Evolutionary conservation across 495 filamentous ascomycete species (phyloP).

Genomic region (Hypoxylon fragiforme): DNA sequence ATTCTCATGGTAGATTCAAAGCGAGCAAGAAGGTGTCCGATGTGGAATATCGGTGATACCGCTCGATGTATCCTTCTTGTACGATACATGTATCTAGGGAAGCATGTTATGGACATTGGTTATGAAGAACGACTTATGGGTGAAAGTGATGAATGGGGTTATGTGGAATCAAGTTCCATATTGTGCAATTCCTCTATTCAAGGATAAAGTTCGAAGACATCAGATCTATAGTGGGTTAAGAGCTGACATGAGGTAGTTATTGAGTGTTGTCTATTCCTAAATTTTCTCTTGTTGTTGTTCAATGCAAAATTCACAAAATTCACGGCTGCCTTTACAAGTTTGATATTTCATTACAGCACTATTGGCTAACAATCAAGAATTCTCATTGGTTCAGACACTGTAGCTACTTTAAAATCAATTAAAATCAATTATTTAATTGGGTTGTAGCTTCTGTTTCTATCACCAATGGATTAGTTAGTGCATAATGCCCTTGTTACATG

Average conservation of each 20-base stretch:
- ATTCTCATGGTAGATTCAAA: constrained; percentile 55
- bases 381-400: constrained; percentile 2
- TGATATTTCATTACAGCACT: background rate
- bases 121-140: constrained; percentile 2
- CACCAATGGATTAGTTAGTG: too few species aligned
- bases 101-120: constrained; percentile 19
- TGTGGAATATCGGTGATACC: background rate
- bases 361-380: background rate
- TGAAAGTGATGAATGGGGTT: constrained; percentile 1
- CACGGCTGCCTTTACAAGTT: too few species aligned
- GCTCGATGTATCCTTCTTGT: constrained; percentile 8
- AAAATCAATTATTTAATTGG: constrained; percentile 12
- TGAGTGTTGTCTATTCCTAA: too few species aligned
- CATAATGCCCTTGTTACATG: too few species aligned
- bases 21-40: constrained; percentile 5
- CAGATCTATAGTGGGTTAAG: too few species aligned
- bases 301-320: too few species aligned
- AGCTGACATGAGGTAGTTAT: too few species aligned
- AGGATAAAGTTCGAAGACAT: background rate
- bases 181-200: background rate
- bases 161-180: constrained; percentile 10
- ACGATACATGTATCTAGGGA: constrained; percentile 11
- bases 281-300: too few species aligned
- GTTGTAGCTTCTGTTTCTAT: background rate
- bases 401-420: too few species aligned